A percentile compares a stretch with the other conserved stretches of the same genome.
These are phyloP conservation scores for Oryza rufipogon DNA, from an alignment of 176 grass and related monocot species.

Conservation along the genomic window DNA sequence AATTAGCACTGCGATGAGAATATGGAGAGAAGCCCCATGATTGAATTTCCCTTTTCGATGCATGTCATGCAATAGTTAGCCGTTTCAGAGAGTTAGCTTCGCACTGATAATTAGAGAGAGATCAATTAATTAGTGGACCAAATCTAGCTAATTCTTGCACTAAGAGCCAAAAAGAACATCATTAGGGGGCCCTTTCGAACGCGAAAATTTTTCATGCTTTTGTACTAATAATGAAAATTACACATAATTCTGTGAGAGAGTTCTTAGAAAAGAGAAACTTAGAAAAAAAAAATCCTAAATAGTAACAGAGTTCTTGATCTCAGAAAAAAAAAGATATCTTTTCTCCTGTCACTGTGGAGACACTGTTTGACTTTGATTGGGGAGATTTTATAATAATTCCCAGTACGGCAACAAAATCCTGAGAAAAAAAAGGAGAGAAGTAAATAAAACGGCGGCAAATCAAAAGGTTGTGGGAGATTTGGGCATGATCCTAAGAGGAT, in stretches of 20 bases:
- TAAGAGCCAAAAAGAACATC: background rate
- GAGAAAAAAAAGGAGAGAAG: constrained; percentile 45
- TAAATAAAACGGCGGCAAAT: constrained; percentile 20
- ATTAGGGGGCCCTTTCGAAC: background rate
- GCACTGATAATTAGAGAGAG: background rate
- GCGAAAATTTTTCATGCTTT: background rate
- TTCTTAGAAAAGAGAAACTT: background rate
- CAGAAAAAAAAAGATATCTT: background rate
- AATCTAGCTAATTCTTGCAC: background rate
- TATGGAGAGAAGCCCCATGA: background rate
- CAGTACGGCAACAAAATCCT: background rate
- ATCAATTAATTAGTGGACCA: background rate
- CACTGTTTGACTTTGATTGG: background rate
- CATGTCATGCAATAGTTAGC: background rate
- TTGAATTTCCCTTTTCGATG: background rate
- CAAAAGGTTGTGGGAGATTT: background rate
- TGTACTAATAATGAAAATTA: too few relatives aligned
- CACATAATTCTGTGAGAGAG: too few relatives aligned
- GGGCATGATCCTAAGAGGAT: constrained; percentile 43
- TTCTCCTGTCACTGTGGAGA: background rate
- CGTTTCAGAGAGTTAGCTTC: background rate
- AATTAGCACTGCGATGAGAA: background rate
- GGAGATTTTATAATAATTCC: background rate
- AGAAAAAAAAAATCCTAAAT: background rate
- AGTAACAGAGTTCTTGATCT: background rate